phyloP scores from a whole-genome alignment of 129 eudicot species.

The Chrysanthemum seticuspe region DNA sequence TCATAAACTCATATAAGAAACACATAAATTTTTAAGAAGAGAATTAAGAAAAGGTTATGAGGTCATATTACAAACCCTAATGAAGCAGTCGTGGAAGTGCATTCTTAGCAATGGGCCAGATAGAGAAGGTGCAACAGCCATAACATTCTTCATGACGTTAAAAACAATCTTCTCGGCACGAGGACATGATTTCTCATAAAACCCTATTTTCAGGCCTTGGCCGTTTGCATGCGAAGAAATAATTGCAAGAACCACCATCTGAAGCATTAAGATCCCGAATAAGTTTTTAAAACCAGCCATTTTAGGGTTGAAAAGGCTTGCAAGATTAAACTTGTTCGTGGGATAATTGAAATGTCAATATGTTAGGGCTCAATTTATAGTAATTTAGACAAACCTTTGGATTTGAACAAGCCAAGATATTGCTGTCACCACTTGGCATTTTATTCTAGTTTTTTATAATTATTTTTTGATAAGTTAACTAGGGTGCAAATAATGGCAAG shows the following conservation, averaged over 20 bases:
- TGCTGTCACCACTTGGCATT: no score
- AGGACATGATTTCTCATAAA: slow-evolving; percentile 61
- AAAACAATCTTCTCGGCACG: slow-evolving; percentile 36
- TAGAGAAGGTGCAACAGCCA: slow-evolving; percentile 54
- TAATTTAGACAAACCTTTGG: no score
- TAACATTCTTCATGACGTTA: slow-evolving; percentile 30
- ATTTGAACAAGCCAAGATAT: no score
- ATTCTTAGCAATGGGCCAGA: slow-evolving; percentile 61
- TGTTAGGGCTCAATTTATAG: no score
- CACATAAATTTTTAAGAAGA: no score
- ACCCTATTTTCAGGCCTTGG: slow-evolving; percentile 53
- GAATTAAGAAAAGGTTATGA: no score
- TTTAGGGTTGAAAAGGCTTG: neutral
- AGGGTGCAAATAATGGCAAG: no score
- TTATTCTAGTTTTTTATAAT: no score
- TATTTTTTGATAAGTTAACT: no score
- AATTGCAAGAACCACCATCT: slow-evolving; percentile 14
- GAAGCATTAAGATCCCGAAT: slow-evolving; percentile 17
- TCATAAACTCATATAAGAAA: neutral
- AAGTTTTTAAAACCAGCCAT: slow-evolving; percentile 18
- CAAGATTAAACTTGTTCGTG: no score
- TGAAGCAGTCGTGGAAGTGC: slow-evolving; percentile 73
- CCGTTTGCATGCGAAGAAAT: slow-evolving; percentile 24
- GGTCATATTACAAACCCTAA: slow-evolving; percentile 42
- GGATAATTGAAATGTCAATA: no score